These are phyloP conservation scores for Candida awuae DNA, from an alignment of 805 yeast genomes.

Conservation along the genomic window DNA sequence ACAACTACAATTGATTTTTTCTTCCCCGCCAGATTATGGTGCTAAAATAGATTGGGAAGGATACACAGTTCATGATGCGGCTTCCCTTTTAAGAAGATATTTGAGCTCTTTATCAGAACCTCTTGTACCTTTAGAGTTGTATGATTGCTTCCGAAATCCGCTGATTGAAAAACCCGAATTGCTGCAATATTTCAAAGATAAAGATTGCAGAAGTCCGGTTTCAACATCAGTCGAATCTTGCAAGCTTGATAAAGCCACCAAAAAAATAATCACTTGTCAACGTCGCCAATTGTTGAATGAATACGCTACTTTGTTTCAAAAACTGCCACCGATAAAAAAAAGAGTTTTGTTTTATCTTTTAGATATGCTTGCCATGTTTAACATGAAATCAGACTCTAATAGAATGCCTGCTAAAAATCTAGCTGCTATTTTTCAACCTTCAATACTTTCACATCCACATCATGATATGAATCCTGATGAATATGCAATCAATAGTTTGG, in stretches of 20 bases:
- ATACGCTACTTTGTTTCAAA: constrained; percentile 59
- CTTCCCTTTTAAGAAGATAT: constrained; percentile 78
- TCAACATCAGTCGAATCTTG: constrained; percentile 9
- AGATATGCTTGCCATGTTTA: constrained; percentile 80
- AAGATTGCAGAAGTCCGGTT: constrained; percentile 26
- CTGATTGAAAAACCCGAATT: constrained; percentile 58
- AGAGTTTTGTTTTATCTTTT: constrained; percentile 80
- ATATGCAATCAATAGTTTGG: constrained; percentile 77
- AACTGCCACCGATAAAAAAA: constrained; percentile 67
- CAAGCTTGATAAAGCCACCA: constrained; percentile 11
- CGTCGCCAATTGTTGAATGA: constrained; percentile 61
- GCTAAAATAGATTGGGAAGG: constrained; percentile 86
- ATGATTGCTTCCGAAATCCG: constrained; percentile 74
- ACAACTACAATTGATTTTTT: constrained; percentile 75
- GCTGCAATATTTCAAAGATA: constrained; percentile 54
- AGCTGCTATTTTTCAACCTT: constrained; percentile 96
- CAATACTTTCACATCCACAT: constrained; percentile 84
- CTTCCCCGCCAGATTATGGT: constrained; percentile 85
- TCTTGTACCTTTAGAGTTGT: constrained; percentile 67
- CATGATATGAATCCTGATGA: constrained; percentile 92
- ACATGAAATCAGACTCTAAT: constrained; percentile 66
- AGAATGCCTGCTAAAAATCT: constrained; percentile 88
- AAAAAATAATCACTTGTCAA: constrained; percentile 35
- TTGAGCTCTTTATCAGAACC: constrained; percentile 89
- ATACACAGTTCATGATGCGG: constrained; percentile 94